Evolutionary conservation across 768 basidiomycete genomes (phyloP).

Genomic region (Arthromyces matolae): DNA sequence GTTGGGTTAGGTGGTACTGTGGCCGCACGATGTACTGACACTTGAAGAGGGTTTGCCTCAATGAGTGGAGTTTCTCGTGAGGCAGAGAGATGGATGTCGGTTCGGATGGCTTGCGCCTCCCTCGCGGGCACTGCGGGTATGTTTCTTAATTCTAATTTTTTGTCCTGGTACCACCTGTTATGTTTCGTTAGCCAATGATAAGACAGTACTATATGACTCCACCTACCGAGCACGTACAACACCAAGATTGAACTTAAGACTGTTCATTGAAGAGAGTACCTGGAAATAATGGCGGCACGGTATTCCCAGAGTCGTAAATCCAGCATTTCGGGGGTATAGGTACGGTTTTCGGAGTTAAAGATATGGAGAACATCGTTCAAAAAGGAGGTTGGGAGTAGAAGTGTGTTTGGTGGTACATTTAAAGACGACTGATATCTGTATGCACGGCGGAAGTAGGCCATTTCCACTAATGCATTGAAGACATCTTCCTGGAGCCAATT

Average conservation of each 20-base stretch:
- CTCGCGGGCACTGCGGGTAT: background rate
- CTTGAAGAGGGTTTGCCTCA: conserved; percentile 1
- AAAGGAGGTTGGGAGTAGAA: conserved; percentile 14
- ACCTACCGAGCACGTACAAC: conserved; percentile 23
- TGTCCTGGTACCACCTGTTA: conserved; percentile 21
- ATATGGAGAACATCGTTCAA: conserved; percentile 4
- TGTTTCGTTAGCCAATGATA: background rate
- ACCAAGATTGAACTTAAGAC: conserved; percentile 25
- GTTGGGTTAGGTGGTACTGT: conserved; percentile 11
- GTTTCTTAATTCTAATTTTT: conserved; percentile 1
- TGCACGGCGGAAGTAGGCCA: conserved; percentile 13
- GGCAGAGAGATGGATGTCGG: conserved; percentile 4
- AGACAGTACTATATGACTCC: background rate
- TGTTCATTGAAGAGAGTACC: conserved; percentile 15
- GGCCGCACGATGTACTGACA: conserved; percentile 6
- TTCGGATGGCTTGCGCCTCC: background rate
- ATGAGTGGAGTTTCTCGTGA: background rate
- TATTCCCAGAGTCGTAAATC: conserved; percentile 25
- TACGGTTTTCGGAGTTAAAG: too few species aligned
- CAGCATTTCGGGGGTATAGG: conserved; percentile 17
- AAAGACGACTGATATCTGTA: background rate
- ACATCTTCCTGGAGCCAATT: conserved; percentile 24
- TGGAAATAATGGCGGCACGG: conserved; percentile 32
- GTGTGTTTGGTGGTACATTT: background rate
- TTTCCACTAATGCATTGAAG: conserved; percentile 18